A percentile compares a stretch with the other conserved stretches of the same genome.
Evolutionary conservation across 768 basidiomycete species (phyloP).

Genomic region (Tremella fuciformis): DNA sequence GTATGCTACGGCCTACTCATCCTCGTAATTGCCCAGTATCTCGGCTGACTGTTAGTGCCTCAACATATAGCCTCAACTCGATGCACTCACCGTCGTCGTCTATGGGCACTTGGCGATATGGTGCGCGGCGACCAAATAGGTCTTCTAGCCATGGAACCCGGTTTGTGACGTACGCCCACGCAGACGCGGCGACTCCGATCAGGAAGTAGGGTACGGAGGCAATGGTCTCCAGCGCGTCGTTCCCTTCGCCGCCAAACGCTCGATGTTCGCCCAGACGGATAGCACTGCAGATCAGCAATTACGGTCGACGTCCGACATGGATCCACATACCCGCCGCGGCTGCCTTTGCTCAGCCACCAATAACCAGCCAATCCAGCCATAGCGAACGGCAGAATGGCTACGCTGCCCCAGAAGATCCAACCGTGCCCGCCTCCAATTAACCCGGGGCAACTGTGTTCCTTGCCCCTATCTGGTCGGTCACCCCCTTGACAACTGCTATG

Average conservation of each 20-base stretch:
- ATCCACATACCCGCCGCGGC: conserved; percentile 65
- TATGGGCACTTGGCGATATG: conserved; percentile 48
- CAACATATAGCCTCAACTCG: background rate
- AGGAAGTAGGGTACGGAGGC: conserved; percentile 89
- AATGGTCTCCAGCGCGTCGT: conserved; percentile 65
- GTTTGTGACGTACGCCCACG: conserved; percentile 42
- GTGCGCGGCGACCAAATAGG: conserved; percentile 35
- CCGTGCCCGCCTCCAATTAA: conserved; percentile 61
- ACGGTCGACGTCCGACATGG: background rate
- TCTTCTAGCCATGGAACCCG: conserved; percentile 48
- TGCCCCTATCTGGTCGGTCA: conserved; percentile 70
- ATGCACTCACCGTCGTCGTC: conserved; percentile 50
- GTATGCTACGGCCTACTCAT: conserved; percentile 26
- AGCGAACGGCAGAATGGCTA: conserved; percentile 71
- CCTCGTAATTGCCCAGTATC: conserved; percentile 36
- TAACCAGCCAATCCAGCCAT: conserved; percentile 72
- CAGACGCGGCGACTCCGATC: conserved; percentile 64
- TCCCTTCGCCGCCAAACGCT: conserved; percentile 53
- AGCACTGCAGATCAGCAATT: conserved; percentile 20
- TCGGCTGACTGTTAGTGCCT: conserved; percentile 21
- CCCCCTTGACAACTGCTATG: conserved; percentile 85
- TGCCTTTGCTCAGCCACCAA: conserved; percentile 76
- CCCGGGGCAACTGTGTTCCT: conserved; percentile 74
- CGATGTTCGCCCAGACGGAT: conserved; percentile 49
- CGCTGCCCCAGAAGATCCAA: conserved; percentile 76